Percentiles rank a stretch among this genome's conserved stretches.
These are phyloP conservation scores for Rhizophagus prolifer DNA, from an alignment of 192 early-diverging fungal species.

Conservation along the genomic window DNA sequence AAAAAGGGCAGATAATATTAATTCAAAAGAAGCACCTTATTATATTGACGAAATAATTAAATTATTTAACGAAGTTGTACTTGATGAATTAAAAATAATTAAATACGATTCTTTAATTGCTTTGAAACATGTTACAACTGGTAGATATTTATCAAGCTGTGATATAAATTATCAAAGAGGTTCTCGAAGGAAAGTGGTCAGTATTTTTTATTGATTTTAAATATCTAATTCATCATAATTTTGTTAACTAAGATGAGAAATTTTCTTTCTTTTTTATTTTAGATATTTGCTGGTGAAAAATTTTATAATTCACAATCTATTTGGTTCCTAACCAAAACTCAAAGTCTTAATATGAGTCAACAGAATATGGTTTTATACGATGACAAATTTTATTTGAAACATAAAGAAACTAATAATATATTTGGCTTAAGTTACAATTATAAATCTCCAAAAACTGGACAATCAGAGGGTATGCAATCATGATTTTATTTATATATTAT, in stretches of 20 bases:
- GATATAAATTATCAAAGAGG: background rate
- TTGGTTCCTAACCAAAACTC: background rate
- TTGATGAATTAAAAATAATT: background rate
- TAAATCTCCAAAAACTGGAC: background rate
- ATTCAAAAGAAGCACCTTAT: background rate
- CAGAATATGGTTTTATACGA: background rate
- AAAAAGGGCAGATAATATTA: background rate
- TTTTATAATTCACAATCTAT: background rate
- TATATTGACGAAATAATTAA: background rate
- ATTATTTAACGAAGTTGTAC: background rate
- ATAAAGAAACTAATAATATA: background rate
- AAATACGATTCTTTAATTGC: background rate
- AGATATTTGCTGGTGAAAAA: background rate
- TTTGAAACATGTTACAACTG: background rate
- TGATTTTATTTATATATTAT: background rate
- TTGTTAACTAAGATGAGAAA: background rate
- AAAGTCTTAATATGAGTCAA: no score
- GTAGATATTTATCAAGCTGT: background rate
- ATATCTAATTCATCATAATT: background rate
- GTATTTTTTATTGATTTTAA: background rate
- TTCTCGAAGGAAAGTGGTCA: background rate
- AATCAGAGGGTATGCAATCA: background rate
- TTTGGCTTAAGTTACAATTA: background rate
- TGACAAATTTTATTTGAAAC: background rate
- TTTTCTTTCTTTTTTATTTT: background rate